Conservation (phyloP, 192 early-diverging fungal species). For the Chytriomyces sp. region DNA sequence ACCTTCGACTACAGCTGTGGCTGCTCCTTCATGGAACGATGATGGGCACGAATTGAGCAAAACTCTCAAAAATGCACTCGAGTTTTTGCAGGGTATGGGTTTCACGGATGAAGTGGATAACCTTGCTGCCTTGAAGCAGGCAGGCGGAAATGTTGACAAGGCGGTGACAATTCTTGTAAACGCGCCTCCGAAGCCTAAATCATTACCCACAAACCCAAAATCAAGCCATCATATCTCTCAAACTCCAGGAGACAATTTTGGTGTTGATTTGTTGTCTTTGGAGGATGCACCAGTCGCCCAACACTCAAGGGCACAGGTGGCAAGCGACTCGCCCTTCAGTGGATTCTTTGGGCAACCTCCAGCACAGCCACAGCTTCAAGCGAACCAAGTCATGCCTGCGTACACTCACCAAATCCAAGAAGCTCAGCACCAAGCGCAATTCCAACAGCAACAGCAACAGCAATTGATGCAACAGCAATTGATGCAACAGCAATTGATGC, state of each 20-base stretch:
- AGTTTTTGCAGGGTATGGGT: conserved; percentile 68
- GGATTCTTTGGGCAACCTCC: conserved; percentile 19
- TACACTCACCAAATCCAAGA: background rate
- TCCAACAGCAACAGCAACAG: conserved; percentile 5
- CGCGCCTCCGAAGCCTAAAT: conserved; percentile 18
- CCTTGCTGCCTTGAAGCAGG: conserved; percentile 66
- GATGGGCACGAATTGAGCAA: conserved; percentile 49
- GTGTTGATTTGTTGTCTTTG: conserved; percentile 11
- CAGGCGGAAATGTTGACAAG: conserved; percentile 75
- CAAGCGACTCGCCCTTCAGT: background rate
- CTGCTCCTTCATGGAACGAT: too few relatives aligned
- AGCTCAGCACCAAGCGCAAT: background rate
- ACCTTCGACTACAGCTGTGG: background rate
- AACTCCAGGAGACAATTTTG: background rate
- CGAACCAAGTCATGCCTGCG: background rate
- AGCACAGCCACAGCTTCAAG: conserved; percentile 3
- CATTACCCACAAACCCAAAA: background rate
- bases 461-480: background rate
- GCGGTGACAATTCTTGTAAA: conserved; percentile 68
- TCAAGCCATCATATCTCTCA: background rate
- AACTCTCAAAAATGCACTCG: conserved; percentile 40
- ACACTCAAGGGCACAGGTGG: too few relatives aligned
- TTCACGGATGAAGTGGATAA: conserved; percentile 72
- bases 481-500: conserved; percentile 12
- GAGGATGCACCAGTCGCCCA: background rate